These are phyloP conservation scores for Penicillium tannophilum DNA, from an alignment of 495 filamentous ascomycete genomes.

Conservation along the genomic window DNA sequence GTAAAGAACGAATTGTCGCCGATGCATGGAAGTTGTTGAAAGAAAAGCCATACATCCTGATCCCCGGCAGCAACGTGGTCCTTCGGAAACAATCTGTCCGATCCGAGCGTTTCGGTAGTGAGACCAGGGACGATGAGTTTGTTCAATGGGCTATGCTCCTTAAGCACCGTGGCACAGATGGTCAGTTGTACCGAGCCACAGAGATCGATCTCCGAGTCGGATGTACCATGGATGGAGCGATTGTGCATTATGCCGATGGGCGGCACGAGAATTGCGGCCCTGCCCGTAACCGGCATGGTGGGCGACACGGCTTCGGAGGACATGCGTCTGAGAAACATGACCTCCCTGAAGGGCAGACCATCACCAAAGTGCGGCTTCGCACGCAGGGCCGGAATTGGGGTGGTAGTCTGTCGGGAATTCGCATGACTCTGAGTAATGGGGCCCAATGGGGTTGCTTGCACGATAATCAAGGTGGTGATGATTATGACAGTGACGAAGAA, in stretches of 20 bases:
- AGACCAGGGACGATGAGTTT: neutral
- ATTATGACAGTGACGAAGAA: conserved; percentile 2
- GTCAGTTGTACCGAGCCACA: conserved; percentile 24
- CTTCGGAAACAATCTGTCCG: conserved; percentile 24
- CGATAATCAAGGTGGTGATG: neutral
- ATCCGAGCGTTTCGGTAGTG: neutral
- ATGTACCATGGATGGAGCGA: conserved; percentile 36
- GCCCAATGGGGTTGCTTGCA: conserved; percentile 34
- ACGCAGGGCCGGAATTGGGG: conserved; percentile 6
- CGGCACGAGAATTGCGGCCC: conserved; percentile 36
- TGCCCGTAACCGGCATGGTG: conserved; percentile 6
- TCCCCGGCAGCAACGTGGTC: conserved; percentile 23
- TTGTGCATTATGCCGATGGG: conserved; percentile 40
- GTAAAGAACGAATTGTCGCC: conserved; percentile 15
- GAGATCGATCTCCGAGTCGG: conserved; percentile 43
- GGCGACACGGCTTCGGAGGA: conserved; percentile 26
- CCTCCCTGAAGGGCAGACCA: conserved; percentile 28
- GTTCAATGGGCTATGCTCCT: conserved; percentile 19
- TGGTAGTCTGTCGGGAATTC: conserved; percentile 32
- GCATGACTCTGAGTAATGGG: conserved; percentile 39
- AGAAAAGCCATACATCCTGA: conserved; percentile 14
- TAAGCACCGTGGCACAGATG: conserved; percentile 8
- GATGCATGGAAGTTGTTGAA: conserved; percentile 27
- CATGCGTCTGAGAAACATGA: conserved; percentile 31
- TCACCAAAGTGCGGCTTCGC: conserved; percentile 34